A percentile compares a stretch with the other conserved stretches of the same genome.
These are phyloP conservation scores for Gamsiella multidivaricata DNA, from an alignment of 192 early-diverging fungal genomes.

Conservation along the genomic window DNA sequence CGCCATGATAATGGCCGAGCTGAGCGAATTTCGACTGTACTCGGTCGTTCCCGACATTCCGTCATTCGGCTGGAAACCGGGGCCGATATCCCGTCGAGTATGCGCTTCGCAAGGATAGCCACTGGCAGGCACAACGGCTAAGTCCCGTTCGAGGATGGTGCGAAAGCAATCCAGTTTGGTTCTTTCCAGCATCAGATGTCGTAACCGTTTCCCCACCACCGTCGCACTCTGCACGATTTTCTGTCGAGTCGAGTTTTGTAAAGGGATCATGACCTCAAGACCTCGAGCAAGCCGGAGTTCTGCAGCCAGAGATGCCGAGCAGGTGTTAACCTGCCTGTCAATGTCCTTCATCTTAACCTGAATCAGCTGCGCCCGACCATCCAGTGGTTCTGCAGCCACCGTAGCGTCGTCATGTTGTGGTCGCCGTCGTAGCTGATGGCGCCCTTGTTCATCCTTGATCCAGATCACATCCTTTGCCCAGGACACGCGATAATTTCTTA, in stretches of 20 bases:
- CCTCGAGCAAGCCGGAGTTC: conserved; percentile 72
- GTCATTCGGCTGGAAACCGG: neutral
- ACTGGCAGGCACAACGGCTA: conserved; percentile 19
- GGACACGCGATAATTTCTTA: conserved; percentile 42
- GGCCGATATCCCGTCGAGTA: neutral
- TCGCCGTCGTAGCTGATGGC: conserved; percentile 37
- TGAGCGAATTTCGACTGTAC: conserved; percentile 6
- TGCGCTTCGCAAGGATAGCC: neutral
- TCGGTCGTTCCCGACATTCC: conserved; percentile 15
- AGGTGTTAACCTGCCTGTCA: conserved; percentile 60
- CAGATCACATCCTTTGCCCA: conserved; percentile 46
- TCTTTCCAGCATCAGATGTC: conserved; percentile 67
- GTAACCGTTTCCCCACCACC: conserved; percentile 63
- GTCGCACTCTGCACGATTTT: conserved; percentile 67
- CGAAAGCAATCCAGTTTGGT: conserved; percentile 78
- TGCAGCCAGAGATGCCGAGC: conserved; percentile 62
- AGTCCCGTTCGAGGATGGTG: conserved; percentile 70
- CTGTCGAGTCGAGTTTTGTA: conserved; percentile 70
- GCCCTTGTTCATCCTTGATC: conserved; percentile 52
- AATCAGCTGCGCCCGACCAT: conserved; percentile 47
- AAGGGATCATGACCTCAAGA: conserved; percentile 75
- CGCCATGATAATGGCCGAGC: neutral
- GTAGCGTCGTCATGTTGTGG: neutral
- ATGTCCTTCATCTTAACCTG: conserved; percentile 59
- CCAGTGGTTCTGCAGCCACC: conserved; percentile 2